These are phyloP conservation scores for Periglandula ipomoeae DNA, from an alignment of 2,329 filamentous ascomycete species.

Conservation along the genomic window DNA sequence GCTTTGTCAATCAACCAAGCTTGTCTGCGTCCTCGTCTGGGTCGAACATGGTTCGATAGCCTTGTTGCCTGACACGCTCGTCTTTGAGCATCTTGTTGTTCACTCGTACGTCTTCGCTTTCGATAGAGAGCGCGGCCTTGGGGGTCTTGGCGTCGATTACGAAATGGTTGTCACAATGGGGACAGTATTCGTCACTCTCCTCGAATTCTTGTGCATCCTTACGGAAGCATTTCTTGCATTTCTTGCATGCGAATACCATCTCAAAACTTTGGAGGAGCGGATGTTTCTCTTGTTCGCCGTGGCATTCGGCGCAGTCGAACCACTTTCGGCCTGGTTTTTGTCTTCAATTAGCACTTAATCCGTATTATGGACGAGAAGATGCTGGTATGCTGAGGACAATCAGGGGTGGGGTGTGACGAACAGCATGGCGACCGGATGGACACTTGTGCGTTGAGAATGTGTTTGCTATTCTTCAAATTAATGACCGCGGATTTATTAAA, in stretches of 20 bases:
- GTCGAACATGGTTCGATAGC: conserved; percentile 62
- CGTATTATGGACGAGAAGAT: neutral
- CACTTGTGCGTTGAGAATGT: conserved; percentile 96
- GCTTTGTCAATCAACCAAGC: conserved; percentile 50
- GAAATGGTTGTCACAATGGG: conserved; percentile 98
- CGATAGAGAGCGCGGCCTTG: conserved; percentile 73
- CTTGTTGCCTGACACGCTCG: conserved; percentile 58
- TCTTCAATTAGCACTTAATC: neutral
- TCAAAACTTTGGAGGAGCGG: conserved; percentile 68
- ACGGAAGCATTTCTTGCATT: conserved; percentile 96
- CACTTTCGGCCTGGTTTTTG: conserved; percentile 69
- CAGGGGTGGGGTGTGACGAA: conserved; percentile 33
- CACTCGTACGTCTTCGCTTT: conserved; percentile 81
- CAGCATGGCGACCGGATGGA: conserved; percentile 93
- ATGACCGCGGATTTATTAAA: too few species aligned
- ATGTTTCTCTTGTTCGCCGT: conserved; percentile 72
- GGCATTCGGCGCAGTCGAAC: conserved; percentile 98
- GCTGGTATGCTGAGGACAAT: neutral
- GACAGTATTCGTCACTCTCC: conserved; percentile 96
- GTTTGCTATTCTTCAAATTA: conserved; percentile 57
- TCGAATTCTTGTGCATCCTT: conserved; percentile 91
- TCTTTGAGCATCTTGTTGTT: conserved; percentile 91
- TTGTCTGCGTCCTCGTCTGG: conserved; percentile 65
- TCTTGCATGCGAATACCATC: conserved; percentile 96
- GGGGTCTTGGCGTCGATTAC: conserved; percentile 82